A percentile compares a stretch with the other conserved stretches of the same genome.
Evolutionary conservation across 805 yeast species (phyloP).

Genomic region (Cyberlindnera veronae): DNA sequence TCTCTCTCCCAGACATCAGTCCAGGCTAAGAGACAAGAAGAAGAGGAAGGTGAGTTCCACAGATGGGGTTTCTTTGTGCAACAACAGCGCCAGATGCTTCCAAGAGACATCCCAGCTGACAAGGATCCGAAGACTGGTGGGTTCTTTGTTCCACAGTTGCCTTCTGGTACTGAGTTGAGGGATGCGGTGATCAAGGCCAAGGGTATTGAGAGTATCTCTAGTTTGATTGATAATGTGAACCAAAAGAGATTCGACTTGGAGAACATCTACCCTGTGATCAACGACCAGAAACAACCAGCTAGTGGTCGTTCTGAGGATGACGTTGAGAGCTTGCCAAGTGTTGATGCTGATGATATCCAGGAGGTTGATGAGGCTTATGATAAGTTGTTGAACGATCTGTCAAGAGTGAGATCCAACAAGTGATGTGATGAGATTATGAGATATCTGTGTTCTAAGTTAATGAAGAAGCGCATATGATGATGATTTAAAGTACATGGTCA

Average conservation of each 20-base stretch:
- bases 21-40: slow-evolving; percentile 74
- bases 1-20: slow-evolving; percentile 60
- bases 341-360: slow-evolving; percentile 15
- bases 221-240: slow-evolving; percentile 62
- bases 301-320: slow-evolving; percentile 3
- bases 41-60: slow-evolving; percentile 90
- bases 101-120: slow-evolving; percentile 14
- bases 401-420: slow-evolving; percentile 54
- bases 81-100: slow-evolving; percentile 43
- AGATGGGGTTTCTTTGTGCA: slow-evolving; percentile 80
- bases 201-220: slow-evolving; percentile 67
- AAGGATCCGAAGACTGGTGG: slow-evolving; percentile 12
- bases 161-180: slow-evolving; percentile 46
- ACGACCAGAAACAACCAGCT: slow-evolving; percentile 11
- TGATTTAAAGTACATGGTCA: background rate
- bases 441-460: too few species aligned
- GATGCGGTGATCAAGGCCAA: slow-evolving; percentile 66
- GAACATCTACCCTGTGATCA: slow-evolving; percentile 39
- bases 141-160: slow-evolving; percentile 33
- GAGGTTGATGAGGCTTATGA: slow-evolving; percentile 75
- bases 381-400: slow-evolving; percentile 63
- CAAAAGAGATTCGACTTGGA: slow-evolving; percentile 49
- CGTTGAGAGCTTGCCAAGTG: slow-evolving; percentile 12
- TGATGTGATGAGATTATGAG: background rate
- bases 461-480: background rate